Base-by-base conservation (phyloP, 202 grass and related monocot genomes). In the Saccharum hybrid region DNA sequence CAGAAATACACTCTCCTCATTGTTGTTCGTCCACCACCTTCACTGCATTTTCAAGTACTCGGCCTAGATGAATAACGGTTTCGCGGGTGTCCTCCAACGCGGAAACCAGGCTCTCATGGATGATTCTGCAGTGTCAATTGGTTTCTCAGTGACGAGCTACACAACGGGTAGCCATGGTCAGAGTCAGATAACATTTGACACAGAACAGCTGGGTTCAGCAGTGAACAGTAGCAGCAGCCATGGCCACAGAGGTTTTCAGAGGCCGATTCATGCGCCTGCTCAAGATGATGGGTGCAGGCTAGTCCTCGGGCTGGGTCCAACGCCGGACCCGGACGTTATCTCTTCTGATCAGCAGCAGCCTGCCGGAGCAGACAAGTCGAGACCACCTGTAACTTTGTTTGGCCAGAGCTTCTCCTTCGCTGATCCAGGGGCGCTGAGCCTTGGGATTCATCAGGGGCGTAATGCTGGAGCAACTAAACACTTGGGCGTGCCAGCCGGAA, bases 231-330 rank as follows among this genome's bases (percentile, higher is more conserved):
- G 4, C 75, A 46, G 30, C 42, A 61, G 43, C 76, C 13, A 46
- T 76, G 75, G 61, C 22, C 72, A 41, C 41, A 63, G 79, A 66
- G 68, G 74, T 80, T 56, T 56, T 19, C 68, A 75, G 66, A 91
- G 73, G 48, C 38, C 69, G 43, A 78, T 49, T 59, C 85, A 90
- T 75, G 21, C 59, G 22, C 70, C 85, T 83, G 77, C 59, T 10
- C 91, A 96, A 68, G 91, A 99, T 66, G 96, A 99, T 69, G 84
- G 79, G 6, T 96, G 91, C 86, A 79, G 85, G 14, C 68, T 99
- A 60, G 86, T 99, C 38, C 96, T 99, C 66, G 96, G 96, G 65
- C 73, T 99, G 56, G 93, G 96, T 28, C 83, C 87, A 11, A 82
- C 91, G 57, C 79, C 91, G 16, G 94, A 99, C 15, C 79, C 91